Conservation (phyloP, 352 stramenopile species). For the Globisporangium camurandrum region DNA sequence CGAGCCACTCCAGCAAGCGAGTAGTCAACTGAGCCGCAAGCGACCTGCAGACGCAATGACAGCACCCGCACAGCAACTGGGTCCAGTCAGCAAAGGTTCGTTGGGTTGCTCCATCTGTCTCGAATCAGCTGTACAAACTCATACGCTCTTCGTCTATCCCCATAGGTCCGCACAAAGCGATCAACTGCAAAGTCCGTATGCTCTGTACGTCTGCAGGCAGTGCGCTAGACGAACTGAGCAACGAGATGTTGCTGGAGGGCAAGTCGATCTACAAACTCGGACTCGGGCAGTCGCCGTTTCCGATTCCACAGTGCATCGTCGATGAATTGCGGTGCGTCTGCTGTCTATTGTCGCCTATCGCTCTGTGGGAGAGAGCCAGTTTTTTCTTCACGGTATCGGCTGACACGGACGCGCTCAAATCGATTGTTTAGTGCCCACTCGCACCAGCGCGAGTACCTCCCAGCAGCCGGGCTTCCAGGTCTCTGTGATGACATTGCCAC, state of each 20-base stretch:
- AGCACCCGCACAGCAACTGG: slow-evolving; percentile 3
- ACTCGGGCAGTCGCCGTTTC: slow-evolving; percentile 80
- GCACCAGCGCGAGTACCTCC: slow-evolving; percentile 78
- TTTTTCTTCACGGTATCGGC: no score
- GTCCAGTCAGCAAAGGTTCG: slow-evolving; percentile 21
- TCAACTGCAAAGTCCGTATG: slow-evolving; percentile 86
- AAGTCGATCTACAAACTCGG: slow-evolving; percentile 83
- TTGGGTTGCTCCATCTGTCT: neutral
- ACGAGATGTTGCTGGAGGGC: slow-evolving; percentile 73
- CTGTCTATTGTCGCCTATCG: neutral
- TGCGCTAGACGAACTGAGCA: slow-evolving; percentile 79
- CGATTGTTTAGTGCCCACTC: slow-evolving; percentile 74
- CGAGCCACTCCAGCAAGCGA: neutral
- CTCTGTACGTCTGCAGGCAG: slow-evolving; percentile 71
- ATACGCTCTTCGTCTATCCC: no score
- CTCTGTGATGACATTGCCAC: slow-evolving; percentile 73
- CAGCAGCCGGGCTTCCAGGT: slow-evolving; percentile 62
- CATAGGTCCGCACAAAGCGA: slow-evolving; percentile 69
- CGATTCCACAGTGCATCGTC: slow-evolving; percentile 82
- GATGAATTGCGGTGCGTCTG: slow-evolving; percentile 67
- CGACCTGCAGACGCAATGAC: slow-evolving; percentile 34
- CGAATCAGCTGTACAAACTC: no score
- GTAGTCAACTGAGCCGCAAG: slow-evolving; percentile 26
- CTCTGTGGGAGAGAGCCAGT: no score
- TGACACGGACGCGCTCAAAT: no score